Base-by-base conservation (phyloP, 306 rosid species). In the Rosa rugosa region DNA sequence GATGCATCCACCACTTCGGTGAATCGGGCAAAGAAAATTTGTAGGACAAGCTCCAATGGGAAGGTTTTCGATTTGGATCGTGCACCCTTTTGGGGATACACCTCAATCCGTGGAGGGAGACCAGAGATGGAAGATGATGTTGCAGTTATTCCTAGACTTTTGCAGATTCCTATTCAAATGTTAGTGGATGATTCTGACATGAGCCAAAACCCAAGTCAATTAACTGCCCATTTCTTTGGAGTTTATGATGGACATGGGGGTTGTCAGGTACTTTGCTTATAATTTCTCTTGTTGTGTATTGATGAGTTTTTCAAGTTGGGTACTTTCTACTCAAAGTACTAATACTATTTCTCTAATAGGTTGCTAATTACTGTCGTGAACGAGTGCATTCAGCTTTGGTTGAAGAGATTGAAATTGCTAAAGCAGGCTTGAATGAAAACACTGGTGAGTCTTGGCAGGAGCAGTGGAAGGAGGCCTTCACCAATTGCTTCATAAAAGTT, bases 231-330 rank as follows among this genome's bases (percentile, higher is more conserved):
- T 83, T 93, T 93, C 85, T 89, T 86, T 59, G 94, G 90, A 44
- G 94, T 91, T 79, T 93, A 89, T 69, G 98, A 93, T 88, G 98
- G 97, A 62, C 98, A 93, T 77, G 94, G 98, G 0, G 97, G 98
- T 63, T 80, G 72, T 71, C 90, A 91, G 98, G 98, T 91, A 36
- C 22, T 34, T 59, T 45, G 56, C 16, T 20, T 11, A 18, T 40
- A 3, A 18, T 38, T 40, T 40, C 47, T 65, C 6, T 40, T 66
- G 14, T 18, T 18, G 5, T 17, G 14, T 40, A 41, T 16, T 68
- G 51, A 42, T 25, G 81, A 41, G 31, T 77, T 63, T 36, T 54
- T 84, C 77, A 80, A 20, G 8, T 80, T 56, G 49, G 46, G 63
- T 75, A 57, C 60, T 18, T 79, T 80, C 46, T 13, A 41, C 8